Evolutionary conservation across 1,139 yeast genomes (phyloP).

Genomic region (Blastobotrys indianensis): DNA sequence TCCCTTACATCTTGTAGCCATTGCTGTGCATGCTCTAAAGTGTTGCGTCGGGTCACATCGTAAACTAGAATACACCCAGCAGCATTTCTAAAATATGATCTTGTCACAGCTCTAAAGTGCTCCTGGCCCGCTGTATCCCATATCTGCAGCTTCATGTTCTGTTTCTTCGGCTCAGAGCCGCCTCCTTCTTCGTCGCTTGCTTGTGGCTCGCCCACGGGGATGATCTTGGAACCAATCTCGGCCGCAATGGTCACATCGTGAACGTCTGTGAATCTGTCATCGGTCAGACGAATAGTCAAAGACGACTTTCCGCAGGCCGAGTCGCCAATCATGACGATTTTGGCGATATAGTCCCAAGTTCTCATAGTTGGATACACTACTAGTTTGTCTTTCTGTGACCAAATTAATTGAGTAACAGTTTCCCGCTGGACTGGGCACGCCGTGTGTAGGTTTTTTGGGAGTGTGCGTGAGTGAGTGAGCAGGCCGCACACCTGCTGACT

Average conservation of each 20-base stretch:
- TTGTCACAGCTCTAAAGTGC: slow-evolving; percentile 86
- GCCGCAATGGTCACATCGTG: slow-evolving; percentile 38
- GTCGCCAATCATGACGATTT: slow-evolving; percentile 28
- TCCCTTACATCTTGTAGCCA: slow-evolving; percentile 68
- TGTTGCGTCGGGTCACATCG: slow-evolving; percentile 73
- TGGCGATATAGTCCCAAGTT: slow-evolving; percentile 26
- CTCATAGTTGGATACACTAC: neutral
- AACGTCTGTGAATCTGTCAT: slow-evolving; percentile 32
- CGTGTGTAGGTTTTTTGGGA: too few relatives aligned
- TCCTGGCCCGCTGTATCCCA: slow-evolving; percentile 94
- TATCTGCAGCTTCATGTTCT: slow-evolving; percentile 24
- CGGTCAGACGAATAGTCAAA: slow-evolving; percentile 33
- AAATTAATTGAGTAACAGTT: too few relatives aligned
- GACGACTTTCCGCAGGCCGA: slow-evolving; percentile 37
- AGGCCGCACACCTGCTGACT: too few relatives aligned
- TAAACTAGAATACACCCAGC: slow-evolving; percentile 80
- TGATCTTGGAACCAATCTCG: slow-evolving; percentile 35
- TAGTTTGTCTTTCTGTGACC: too few relatives aligned
- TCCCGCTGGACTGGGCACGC: too few relatives aligned
- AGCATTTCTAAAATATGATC: slow-evolving; percentile 77
- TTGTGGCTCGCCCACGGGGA: slow-evolving; percentile 26
- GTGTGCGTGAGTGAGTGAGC: too few relatives aligned
- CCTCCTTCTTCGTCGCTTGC: slow-evolving; percentile 5
- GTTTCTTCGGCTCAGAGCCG: neutral
- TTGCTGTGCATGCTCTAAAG: slow-evolving; percentile 30